phyloP scores from a whole-genome alignment of 73 alveolate species.

The Stentor coeruleus region DNA sequence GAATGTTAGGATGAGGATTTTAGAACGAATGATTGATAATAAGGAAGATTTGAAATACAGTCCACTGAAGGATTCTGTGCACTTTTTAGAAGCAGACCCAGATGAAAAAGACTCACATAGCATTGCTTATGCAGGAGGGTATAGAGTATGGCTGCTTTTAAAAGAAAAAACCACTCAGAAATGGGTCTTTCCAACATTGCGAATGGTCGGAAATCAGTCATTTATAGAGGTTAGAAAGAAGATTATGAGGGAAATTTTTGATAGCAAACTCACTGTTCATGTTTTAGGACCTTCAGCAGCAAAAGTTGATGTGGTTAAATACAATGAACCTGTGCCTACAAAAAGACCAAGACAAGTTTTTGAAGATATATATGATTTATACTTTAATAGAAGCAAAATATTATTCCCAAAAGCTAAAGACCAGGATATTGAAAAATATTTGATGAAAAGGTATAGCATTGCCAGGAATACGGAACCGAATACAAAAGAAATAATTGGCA shows the following conservation, averaged over 20 bases:
- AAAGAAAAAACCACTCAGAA: not conserved
- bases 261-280: not conserved
- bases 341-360: not conserved
- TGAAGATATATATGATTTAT: constrained; percentile 13
- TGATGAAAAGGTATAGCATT: not conserved
- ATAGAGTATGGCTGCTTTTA: constrained; percentile 16
- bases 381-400: not conserved
- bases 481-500: not conserved
- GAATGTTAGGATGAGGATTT: not conserved
- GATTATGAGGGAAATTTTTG: not conserved
- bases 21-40: not conserved
- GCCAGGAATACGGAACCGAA: not conserved
- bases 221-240: not conserved
- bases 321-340: not conserved
- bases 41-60: not conserved
- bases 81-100: constrained; percentile 23
- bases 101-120: not conserved
- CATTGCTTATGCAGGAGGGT: constrained; percentile 22
- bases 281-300: not conserved
- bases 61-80: not conserved
- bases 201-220: not conserved
- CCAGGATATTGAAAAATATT: not conserved
- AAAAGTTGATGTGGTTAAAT: not conserved
- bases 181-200: constrained; percentile 6
- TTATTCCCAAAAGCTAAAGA: constrained; percentile 4